Evolutionary conservation across 495 filamentous ascomycete species (phyloP), one percentile per base, ranked within the genome.

Genomic region (Sporormia fimetaria): DNA sequence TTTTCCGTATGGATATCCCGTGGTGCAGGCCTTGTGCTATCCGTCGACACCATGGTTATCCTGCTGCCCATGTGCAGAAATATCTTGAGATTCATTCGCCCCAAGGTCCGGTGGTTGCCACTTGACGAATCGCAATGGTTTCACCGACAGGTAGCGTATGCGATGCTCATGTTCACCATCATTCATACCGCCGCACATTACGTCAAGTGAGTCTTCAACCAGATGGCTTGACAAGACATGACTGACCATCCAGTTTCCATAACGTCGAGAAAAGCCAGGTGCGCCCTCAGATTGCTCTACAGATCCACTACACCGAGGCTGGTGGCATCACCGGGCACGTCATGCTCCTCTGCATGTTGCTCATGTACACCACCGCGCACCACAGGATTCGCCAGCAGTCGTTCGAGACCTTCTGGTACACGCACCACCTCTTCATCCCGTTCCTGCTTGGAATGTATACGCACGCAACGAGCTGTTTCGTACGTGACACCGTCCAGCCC

Each of bases 351-450:
- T 99, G 90, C 71, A 96, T 99, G 90, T 67, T 99, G 37, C 63
- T 99, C 39, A 99, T 99, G 75, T 99, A 90, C 61, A 99, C 90
- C 14, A 94, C 92, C 6, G 81, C 90, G 3, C 90, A 99, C 55
- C 71, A 78, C 51, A 81, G 81, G 49, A 96, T 99, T 52, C 81
- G 90, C 35, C 85, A 96, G 58, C 90, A 99, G 56, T 92, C 83
- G 2, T 99, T 82, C 61, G 90, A 99, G 63, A 88, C 88, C 1
- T 99, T 99, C 57, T 96, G 88, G 90, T 99, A 99, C 62, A 94
- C 84, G 8, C 90, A 99, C 60, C 92, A 99, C 50, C 73, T 99
- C 7, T 95, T 95, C 57, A 81, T 99, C 47, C 87, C 92, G 10
- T 99, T 99, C 64, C 65, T 95, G 56, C 70, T 99, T 27, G 85